These are phyloP conservation scores for Fusarium sp. DNA, from an alignment of 2,329 filamentous ascomycete species.

Conservation along the genomic window DNA sequence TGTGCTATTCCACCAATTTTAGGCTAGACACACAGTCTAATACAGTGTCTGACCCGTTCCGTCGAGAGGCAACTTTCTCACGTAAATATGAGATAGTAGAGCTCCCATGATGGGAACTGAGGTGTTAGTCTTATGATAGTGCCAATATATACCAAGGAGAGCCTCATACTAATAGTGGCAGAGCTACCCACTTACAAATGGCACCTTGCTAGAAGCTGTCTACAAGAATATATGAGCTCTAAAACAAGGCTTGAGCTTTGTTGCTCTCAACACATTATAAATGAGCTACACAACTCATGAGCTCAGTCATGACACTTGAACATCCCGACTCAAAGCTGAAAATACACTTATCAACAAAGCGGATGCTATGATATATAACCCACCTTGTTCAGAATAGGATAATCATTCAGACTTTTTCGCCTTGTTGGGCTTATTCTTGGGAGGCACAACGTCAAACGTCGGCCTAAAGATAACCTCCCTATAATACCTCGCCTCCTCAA, in stretches of 20 bases:
- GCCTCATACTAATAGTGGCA: neutral
- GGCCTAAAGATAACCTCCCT: slow-evolving; percentile 75
- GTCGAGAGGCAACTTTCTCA: slow-evolving; percentile 20
- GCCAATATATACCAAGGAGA: neutral
- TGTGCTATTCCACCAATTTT: slow-evolving; percentile 18
- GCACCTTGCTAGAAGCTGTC: neutral
- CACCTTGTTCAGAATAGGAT: slow-evolving; percentile 5
- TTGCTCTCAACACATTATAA: neutral
- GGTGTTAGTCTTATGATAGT: neutral
- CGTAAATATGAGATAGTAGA: slow-evolving; percentile 18
- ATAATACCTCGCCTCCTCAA: slow-evolving; percentile 91
- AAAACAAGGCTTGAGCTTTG: neutral
- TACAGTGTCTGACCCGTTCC: slow-evolving; percentile 6
- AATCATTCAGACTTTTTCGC: slow-evolving; percentile 10
- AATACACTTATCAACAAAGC: neutral
- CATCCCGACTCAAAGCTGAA: neutral
- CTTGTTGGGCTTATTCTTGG: slow-evolving; percentile 45
- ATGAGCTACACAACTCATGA: slow-evolving; percentile 8
- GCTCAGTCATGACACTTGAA: slow-evolving; percentile 15
- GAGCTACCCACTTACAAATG: neutral
- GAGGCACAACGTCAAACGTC: slow-evolving; percentile 47
- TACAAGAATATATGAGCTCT: neutral
- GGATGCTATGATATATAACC: slow-evolving; percentile 4
- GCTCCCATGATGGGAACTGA: slow-evolving; percentile 26
- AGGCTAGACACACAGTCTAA: slow-evolving; percentile 28